These are phyloP conservation scores for Daldinia eschscholtzii DNA, from an alignment of 2,329 filamentous ascomycete genomes.

Conservation along the genomic window DNA sequence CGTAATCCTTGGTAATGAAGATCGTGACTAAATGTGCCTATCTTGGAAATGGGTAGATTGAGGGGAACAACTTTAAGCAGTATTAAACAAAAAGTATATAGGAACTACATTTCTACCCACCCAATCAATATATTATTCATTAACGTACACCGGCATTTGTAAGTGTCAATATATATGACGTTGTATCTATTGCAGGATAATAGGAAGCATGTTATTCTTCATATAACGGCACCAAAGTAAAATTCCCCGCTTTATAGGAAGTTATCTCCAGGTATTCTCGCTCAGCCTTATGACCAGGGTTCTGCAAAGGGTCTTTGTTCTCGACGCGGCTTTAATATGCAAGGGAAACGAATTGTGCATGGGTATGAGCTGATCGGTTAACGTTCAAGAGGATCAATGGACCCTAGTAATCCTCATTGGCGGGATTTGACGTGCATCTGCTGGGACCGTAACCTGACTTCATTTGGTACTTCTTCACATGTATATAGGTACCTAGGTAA, in stretches of 20 bases:
- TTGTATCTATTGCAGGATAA: not conserved
- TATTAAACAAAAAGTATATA: no score
- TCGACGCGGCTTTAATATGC: not conserved
- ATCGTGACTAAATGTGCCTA: no score
- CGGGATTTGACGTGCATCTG: not conserved
- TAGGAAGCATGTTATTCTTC: not conserved
- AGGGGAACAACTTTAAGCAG: no score
- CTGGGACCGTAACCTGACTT: not conserved
- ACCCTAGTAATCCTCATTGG: not conserved
- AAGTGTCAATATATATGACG: no score
- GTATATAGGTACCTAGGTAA: not conserved
- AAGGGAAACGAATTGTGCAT: not conserved
- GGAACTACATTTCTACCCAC: no score
- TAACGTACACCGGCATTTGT: no score
- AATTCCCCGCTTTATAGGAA: no score
- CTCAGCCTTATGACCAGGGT: not conserved
- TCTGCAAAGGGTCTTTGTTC: not conserved
- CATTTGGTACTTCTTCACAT: not conserved
- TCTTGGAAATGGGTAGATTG: no score
- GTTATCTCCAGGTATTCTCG: no score
- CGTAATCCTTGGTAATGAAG: no score
- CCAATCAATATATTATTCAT: no score
- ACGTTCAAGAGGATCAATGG: not conserved
- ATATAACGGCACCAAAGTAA: not conserved
- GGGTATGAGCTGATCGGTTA: not conserved